These are phyloP conservation scores for Stentor coeruleus DNA, from an alignment of 73 alveolate genomes.

Conservation along the genomic window DNA sequence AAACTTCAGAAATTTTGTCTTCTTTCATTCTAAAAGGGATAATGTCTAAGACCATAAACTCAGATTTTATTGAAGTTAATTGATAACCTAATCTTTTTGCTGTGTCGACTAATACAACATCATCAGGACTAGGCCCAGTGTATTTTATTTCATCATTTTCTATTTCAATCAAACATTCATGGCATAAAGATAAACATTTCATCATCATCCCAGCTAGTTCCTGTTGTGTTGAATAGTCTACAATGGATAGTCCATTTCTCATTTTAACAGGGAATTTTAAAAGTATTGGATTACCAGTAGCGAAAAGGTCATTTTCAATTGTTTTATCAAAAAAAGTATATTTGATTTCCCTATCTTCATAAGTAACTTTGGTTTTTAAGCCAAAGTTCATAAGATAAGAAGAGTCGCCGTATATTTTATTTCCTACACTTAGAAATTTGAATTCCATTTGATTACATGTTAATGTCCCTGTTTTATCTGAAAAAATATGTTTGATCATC, in stretches of 20 bases:
- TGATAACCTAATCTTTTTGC: not conserved
- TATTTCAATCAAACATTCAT: conserved; percentile 47
- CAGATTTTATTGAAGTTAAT: not conserved
- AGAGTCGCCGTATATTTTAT: conserved; percentile 39
- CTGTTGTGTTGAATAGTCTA: not conserved
- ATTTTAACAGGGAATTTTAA: not conserved
- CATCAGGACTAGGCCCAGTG: conserved; percentile 25
- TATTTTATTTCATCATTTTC: conserved; percentile 22
- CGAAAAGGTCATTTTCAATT: conserved; percentile 9
- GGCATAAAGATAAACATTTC: conserved; percentile 43
- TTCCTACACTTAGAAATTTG: conserved; percentile 40
- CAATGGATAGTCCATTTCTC: not conserved
- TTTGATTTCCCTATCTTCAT: not conserved
- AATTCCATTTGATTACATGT: conserved; percentile 74
- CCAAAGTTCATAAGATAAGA: conserved; percentile 36
- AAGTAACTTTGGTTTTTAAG: conserved; percentile 37
- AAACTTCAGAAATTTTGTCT: conserved; percentile 32
- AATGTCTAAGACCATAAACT: not conserved
- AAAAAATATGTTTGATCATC: conserved; percentile 48
- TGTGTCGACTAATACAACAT: conserved; percentile 12
- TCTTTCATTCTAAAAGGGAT: conserved; percentile 3
- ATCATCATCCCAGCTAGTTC: not conserved
- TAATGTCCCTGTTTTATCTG: conserved; percentile 75
- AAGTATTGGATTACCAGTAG: not conserved
- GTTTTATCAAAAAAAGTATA: not conserved